Base-by-base conservation (phyloP, 805 yeast species). In the Starmerella roubikii region DNA sequence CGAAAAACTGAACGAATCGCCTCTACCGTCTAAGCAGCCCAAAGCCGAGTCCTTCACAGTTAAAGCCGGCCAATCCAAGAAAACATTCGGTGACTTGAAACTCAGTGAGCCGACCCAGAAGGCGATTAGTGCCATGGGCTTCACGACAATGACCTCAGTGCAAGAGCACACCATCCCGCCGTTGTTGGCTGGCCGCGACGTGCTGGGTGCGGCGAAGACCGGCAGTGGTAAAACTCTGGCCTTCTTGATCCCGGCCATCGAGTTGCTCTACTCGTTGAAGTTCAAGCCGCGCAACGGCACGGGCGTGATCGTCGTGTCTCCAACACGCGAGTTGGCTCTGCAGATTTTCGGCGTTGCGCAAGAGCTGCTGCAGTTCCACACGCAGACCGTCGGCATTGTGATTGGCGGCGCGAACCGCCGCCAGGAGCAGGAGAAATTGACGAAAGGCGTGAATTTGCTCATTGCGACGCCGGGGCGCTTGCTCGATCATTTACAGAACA, bases 141-240 rank as follows among this genome's bases (percentile, higher is more conserved):
- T 91, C 64, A 68, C 73, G 12, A 78, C 65, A 37, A 83, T 91
- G 96, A 93, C 99, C 1, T 74, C 77, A 47, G 97, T 91, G 9
- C 99, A 91, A 62, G 78, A 93, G 21, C 76, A 88, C 62, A 85
- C 98, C 11, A 91, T 91, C 40, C 97, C 98, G 6, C 97, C 98
- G 10, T 67, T 91, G 46, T 64, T 93, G 47, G 96, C 97, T 1
- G 98, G 98, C 32, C 74, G 88, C 52, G 99, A 91, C 62, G 97
- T 93, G 17, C 69, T 91, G 39, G 99, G 98, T 50, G 98, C 98
- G n/a, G 99, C 99, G 41, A 88, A 86, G 64, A 91, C 99, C 3
- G 99, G 99, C 39, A 85, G 96, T 1, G 99, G 99, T 58, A 91
- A 91, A 65, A 91, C 99, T 0, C 65, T 93, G 45, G 97, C 99